phyloP scores from a whole-genome alignment of 1,284 basidiomycete genomes.

The Sporisorium sorghi region DNA sequence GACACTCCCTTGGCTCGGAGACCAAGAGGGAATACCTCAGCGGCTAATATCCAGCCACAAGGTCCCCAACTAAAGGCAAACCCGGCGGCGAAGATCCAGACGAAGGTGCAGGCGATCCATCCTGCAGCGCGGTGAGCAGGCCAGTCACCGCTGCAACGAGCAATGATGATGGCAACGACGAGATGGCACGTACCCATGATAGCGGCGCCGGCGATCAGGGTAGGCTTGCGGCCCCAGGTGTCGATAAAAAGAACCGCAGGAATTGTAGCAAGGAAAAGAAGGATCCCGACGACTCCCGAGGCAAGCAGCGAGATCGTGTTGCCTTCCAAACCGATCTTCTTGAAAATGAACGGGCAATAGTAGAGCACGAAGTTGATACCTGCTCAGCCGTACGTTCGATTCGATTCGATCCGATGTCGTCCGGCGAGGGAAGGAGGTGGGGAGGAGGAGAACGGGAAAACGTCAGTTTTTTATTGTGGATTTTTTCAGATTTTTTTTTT shows the following conservation, averaged over 20 bases:
- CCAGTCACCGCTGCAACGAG: conserved; percentile 75
- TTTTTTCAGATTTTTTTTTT: no score
- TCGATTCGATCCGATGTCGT: no score
- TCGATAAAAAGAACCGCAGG: conserved; percentile 81
- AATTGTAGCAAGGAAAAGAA: conserved; percentile 79
- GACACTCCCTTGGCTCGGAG: conserved; percentile 85
- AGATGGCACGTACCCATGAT: conserved; percentile 81
- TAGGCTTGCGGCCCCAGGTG: conserved; percentile 73
- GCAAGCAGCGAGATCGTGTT: conserved; percentile 76
- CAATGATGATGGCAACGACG: conserved; percentile 74
- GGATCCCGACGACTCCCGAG: conserved; percentile 82
- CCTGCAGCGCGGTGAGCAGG: conserved; percentile 73
- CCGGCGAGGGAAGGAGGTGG: no score
- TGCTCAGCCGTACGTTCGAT: no score
- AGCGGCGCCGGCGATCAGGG: conserved; percentile 74
- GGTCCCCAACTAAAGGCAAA: conserved; percentile 82
- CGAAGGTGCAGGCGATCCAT: conserved; percentile 73
- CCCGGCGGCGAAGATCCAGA: conserved; percentile 82
- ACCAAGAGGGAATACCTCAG: conserved; percentile 86
- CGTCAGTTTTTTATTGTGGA: no score
- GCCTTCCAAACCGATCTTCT: conserved; percentile 76
- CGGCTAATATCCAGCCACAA: conserved; percentile 83
- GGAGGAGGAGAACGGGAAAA: no score
- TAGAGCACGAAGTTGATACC: conserved; percentile 70
- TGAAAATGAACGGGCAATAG: conserved; percentile 80